Base-by-base conservation (phyloP, 176 grass and related monocot genomes). In the Dendrocalamus sinicus region DNA sequence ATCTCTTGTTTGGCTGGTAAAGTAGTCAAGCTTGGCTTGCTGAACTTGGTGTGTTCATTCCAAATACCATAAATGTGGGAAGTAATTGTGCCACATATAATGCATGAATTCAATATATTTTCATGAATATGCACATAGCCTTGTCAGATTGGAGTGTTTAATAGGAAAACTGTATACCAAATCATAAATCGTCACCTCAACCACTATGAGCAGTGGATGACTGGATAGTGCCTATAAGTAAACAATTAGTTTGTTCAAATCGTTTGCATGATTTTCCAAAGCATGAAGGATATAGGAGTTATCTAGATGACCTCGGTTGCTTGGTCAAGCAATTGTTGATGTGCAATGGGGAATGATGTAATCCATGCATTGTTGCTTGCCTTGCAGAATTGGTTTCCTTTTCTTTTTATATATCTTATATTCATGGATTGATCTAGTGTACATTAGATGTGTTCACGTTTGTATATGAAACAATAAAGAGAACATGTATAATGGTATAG, bases 381-480 rank as follows among this genome's bases (percentile, higher is more conserved):
- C 23, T 20, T 83, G 48, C 22, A 59, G 50, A 79, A 22, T 35
- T 46, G 13, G 63, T 72, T 78, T 86, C 44, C 70, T 77, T 28
- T 52, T 68, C 20, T 84, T 19, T 76, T 63, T 75, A 9, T 45
- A 30, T 76, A 22, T 67, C 47, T 40, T 68, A n/a, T 32, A 26
- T 86, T 20, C 77, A 75, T 54, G 16, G 50, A 73, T 82, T 55
- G 12, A 73, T 86, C 40, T 9, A 35, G 28, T 86, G 54, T 47
- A 19, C 47, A 47, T 63, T 82, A 30, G 5, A 70, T 53, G 9
- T 76, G 2, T 17, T 76, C 64, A 71, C 9, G 17, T 76, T 62
- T 75, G 3, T 14, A 54, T 77, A n/a, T 12, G 35, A 16, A 73
- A 74, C 50, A 76, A 82, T 8, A 75, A 28, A 17, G 40, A 86